These are phyloP conservation scores for Penicillium cinerascens DNA, from an alignment of 495 filamentous ascomycete genomes.

Conservation along the genomic window DNA sequence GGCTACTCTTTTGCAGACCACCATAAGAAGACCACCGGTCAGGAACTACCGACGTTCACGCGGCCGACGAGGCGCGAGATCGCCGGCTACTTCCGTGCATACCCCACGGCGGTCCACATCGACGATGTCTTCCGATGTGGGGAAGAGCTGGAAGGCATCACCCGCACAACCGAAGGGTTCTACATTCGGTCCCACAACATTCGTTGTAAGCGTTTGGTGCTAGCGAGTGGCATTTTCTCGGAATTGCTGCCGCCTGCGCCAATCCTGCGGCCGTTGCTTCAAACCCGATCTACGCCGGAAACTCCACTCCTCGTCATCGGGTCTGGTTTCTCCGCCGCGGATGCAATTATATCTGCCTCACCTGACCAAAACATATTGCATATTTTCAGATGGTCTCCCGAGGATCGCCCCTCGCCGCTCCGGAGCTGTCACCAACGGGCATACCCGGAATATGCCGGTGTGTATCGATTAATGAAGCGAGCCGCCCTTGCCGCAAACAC, in stretches of 20 bases:
- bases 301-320: slow-evolving; percentile 55
- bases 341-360: slow-evolving; percentile 56
- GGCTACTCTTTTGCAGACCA: slow-evolving; percentile 60
- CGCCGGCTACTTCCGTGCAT: slow-evolving; percentile 54
- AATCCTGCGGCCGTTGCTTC: slow-evolving; percentile 40
- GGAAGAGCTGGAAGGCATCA: slow-evolving; percentile 42
- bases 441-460: slow-evolving; percentile 63
- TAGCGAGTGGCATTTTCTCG: slow-evolving; percentile 64
- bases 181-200: slow-evolving; percentile 51
- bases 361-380: slow-evolving; percentile 55
- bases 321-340: slow-evolving; percentile 63
- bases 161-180: slow-evolving; percentile 49
- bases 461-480: slow-evolving; percentile 63
- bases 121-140: slow-evolving; percentile 46
- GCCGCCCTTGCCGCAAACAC: slow-evolving; percentile 33
- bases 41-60: slow-evolving; percentile 49
- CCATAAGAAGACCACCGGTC: slow-evolving; percentile 37
- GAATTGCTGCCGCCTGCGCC: slow-evolving; percentile 51
- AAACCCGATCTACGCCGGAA: slow-evolving; percentile 19
- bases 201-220: slow-evolving; percentile 56
- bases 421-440: slow-evolving; percentile 60
- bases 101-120: slow-evolving; percentile 54
- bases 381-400: slow-evolving; percentile 59
- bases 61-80: slow-evolving; percentile 58
- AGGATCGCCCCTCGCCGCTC: slow-evolving; percentile 55